phyloP scores from a whole-genome alignment of 1,139 yeast species.

The Cylindricascospora bacillispora region DNA sequence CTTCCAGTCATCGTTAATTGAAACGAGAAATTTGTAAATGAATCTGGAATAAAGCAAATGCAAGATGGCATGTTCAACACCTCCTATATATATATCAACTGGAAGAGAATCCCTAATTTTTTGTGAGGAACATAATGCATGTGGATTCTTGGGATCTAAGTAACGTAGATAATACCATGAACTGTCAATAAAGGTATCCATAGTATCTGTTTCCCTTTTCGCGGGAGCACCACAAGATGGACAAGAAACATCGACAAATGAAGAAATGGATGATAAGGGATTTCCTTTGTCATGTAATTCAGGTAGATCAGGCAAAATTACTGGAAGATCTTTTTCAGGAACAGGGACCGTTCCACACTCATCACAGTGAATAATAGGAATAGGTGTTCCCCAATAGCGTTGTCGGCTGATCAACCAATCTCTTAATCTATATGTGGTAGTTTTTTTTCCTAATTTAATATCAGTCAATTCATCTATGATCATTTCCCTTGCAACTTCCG shows the following conservation, averaged over 20 bases:
- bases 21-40: conserved; percentile 62
- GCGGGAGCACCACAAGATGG: conserved; percentile 74
- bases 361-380: conserved; percentile 81
- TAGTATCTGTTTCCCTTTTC: conserved; percentile 86
- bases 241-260: conserved; percentile 64
- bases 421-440: conserved; percentile 52
- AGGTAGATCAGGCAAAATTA: conserved; percentile 52
- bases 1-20: conserved; percentile 48
- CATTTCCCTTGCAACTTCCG: conserved; percentile 38
- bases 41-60: conserved; percentile 81
- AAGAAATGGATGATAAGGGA: conserved; percentile 54
- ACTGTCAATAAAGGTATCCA: conserved; percentile 97
- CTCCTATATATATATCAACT: conserved; percentile 85
- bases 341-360: conserved; percentile 84
- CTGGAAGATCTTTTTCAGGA: conserved; percentile 78
- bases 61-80: conserved; percentile 91
- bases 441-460: conserved; percentile 32
- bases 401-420: conserved; percentile 95
- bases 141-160: conserved; percentile 54
- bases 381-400: conserved; percentile 97
- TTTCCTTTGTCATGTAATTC: conserved; percentile 45
- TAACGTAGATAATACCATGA: conserved; percentile 93
- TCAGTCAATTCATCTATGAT: conserved; percentile 35
- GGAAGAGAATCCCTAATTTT: conserved; percentile 55
- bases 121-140: conserved; percentile 38